Evolutionary conservation across 2,329 filamentous ascomycete genomes (phyloP), one percentile per base, ranked within the genome.

Genomic region (Hypomyces rosellus): DNA sequence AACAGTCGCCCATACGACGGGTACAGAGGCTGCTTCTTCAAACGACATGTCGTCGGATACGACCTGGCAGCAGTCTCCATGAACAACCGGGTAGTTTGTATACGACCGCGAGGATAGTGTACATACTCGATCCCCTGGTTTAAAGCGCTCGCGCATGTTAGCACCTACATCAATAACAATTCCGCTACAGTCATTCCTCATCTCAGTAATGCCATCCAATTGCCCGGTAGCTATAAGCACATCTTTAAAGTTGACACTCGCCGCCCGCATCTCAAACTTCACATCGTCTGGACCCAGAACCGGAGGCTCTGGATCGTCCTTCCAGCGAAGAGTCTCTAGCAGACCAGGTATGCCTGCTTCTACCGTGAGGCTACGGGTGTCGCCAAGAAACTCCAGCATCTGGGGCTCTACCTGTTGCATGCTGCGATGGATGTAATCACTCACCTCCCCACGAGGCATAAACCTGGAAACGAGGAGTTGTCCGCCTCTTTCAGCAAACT

Each of bases 211-310:
- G 1, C 61, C 58, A 1, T 59, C 56, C 4, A 69, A 54, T 44
- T 66, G 62, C 3, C 68, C 69, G 14, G 66, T 51, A 2, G 66
- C 62, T 16, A 69, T 61, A 2, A 68, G 59, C 4, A 69, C 62
- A 38, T 70, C 67, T 39, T 65, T 65, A 56, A 69, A 68, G 53
- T 68, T 66, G 45, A 69, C 55, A 13, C 64, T 59, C 9, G 59
- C 52, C 1, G 61, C 56, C 9, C 55, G 50, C 7, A 57, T 40
- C 30, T 55, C 45, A 5, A 58, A 41, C 33, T 41, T 50, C 13
- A 58, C 30, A 39, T 51, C 45, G 14, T 60, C 56, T 14, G 56
- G 48, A 18, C 49, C 45, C 12, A 58, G 42, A n/a, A 15, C n/a
- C 15, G 44, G 36, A 25, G 52, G 39, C 7, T 57, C 25, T 30